Evolutionary conservation across 2,329 filamentous ascomycete genomes (phyloP), one percentile per base, ranked within the genome.

Genomic region (Venturia pyrina): DNA sequence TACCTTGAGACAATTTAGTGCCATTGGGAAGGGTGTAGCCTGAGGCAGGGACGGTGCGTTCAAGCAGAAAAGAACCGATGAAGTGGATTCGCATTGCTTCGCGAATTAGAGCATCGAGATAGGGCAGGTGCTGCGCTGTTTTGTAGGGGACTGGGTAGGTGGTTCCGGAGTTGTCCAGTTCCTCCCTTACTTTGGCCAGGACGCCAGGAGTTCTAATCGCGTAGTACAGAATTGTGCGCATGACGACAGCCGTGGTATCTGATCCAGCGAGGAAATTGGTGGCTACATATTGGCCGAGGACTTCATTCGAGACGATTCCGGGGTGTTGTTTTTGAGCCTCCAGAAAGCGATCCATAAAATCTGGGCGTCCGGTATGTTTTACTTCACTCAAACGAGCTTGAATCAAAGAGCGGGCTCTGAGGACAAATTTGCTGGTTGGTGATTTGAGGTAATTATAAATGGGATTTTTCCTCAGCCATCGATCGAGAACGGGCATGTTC

Each of bases 401-500:
- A 0, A 84, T 78, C 68, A 83, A 73, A 28, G 73, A 70, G 66
- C 86, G 79, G 1, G 86, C 76, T 34, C 77, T 76, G 68, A 65
- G 21, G 50, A 65, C 4, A 19, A 65, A 59, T 62, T 46, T 62
- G 28, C 37, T 59, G 17, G 37, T 56, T 8, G 48, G 48, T 40
- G 43, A 40, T 53, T 65, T 65, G 43, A 63, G 46, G 32, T 50
- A 53, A 17, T n/a, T 10, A 24, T 63, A 63, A 5, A 63, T 48
- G 13, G 41, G 44, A 21, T 53, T 63, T n/a, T 63, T 63, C 34
- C 32, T 37, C 5, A 57, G 17, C 28, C 4, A 83, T 67, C 82
- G 81, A 65, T 79, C 78, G 79, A 84, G 62, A 79, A 80, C 11
- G 81, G 84, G 68, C 85, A 81, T 0, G 82, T 82, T 68, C 82